Percentiles rank a stretch among this genome's conserved stretches.
phyloP scores from a whole-genome alignment of 2,329 filamentous ascomycete species.

The Fusarium citri region DNA sequence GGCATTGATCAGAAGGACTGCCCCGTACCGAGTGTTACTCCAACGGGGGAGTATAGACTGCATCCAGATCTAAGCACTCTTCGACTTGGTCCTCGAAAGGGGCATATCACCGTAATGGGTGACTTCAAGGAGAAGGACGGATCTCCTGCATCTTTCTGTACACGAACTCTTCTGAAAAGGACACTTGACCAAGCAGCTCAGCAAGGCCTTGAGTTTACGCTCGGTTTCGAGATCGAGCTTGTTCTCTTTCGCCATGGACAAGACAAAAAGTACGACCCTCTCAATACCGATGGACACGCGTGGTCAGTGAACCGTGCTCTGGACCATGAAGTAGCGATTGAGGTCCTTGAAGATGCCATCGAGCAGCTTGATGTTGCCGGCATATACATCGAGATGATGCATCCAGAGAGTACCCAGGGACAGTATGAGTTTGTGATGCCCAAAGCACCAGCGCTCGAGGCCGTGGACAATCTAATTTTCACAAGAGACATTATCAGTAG shows the following conservation, averaged over 20 bases:
- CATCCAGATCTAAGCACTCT: constrained; percentile 74
- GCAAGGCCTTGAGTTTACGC: constrained; percentile 67
- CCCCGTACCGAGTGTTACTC: constrained; percentile 63
- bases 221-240: constrained; percentile 88
- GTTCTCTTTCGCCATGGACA: constrained; percentile 69
- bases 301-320: constrained; percentile 76
- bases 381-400: constrained; percentile 77
- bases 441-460: constrained; percentile 69
- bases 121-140: constrained; percentile 72
- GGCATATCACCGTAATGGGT: constrained; percentile 74
- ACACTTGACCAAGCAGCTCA: constrained; percentile 63
- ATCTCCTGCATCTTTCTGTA: constrained; percentile 66
- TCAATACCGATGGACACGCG: constrained; percentile 73
- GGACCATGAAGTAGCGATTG: constrained; percentile 65
- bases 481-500: constrained; percentile 76
- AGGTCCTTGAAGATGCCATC: constrained; percentile 74
- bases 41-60: constrained; percentile 74
- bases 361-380: constrained; percentile 68
- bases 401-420: constrained; percentile 77
- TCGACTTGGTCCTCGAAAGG: constrained; percentile 66
- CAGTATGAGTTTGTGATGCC: constrained; percentile 84
- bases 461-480: constrained; percentile 78
- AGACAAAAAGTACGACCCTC: constrained; percentile 53
- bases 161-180: constrained; percentile 70
- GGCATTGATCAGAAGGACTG: constrained; percentile 76